Percentiles rank a stretch among this genome's conserved stretches.
Conservation (phyloP, 2,329 filamentous ascomycete genomes). For the Mycosphaerella arachidis region DNA sequence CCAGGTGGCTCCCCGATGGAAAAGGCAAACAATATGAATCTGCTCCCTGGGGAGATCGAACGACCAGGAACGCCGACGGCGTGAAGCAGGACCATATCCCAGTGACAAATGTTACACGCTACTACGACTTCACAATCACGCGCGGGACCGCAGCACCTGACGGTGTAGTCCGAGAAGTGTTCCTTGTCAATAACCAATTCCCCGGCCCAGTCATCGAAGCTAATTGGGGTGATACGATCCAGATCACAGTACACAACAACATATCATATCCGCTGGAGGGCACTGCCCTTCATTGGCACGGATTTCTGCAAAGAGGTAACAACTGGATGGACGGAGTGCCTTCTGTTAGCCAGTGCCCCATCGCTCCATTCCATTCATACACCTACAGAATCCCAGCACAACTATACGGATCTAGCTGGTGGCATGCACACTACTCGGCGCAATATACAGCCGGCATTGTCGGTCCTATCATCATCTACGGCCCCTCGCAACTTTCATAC, state of each 20-base stretch:
- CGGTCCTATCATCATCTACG: constrained; percentile 32
- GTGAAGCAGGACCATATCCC: constrained; percentile 25
- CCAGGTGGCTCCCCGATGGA: constrained; percentile 21
- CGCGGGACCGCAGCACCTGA: constrained; percentile 23
- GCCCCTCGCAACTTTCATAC: constrained; percentile 24
- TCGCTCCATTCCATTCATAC: constrained; percentile 9
- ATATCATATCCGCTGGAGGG: constrained; percentile 30
- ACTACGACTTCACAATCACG: constrained; percentile 27
- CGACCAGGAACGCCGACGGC: constrained; percentile 24
- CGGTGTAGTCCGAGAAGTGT: constrained; percentile 21
- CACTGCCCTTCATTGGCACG: constrained; percentile 42
- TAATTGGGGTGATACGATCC: constrained; percentile 34
- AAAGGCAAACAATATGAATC: constrained; percentile 11
- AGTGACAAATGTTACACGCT: constrained; percentile 26
- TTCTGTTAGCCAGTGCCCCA: constrained; percentile 13
- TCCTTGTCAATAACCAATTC: constrained; percentile 28
- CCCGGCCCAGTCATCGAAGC: constrained; percentile 32
- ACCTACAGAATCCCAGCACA: constrained; percentile 26
- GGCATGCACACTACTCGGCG: constrained; percentile 36
- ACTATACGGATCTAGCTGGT: constrained; percentile 34
- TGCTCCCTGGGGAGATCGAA: constrained; percentile 26
- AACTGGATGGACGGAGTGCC: constrained; percentile 32
- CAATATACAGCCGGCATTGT: constrained; percentile 29
- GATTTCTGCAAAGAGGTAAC: constrained; percentile 32
- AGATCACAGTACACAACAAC: constrained; percentile 35